These are phyloP conservation scores for Mortierella sp. DNA, from an alignment of 371 early-diverging fungal species.

Conservation along the genomic window DNA sequence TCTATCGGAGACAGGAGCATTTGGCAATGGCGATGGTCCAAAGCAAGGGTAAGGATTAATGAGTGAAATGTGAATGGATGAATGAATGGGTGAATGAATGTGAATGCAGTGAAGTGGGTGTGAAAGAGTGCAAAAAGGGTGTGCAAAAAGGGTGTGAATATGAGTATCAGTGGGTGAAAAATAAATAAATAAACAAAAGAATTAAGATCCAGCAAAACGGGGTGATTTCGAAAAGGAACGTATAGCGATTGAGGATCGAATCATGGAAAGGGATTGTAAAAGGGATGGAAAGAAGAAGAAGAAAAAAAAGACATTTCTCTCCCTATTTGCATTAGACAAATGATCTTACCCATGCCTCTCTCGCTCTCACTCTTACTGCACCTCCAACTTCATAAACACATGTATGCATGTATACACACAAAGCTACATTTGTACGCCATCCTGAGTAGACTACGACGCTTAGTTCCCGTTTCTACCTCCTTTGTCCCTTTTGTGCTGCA, in stretches of 20 bases:
- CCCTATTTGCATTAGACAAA: too few species aligned
- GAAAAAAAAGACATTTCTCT: too few species aligned
- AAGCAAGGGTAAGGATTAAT: neutral
- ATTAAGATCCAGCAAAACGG: neutral
- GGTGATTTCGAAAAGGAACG: neutral
- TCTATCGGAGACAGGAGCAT: slow-evolving; percentile 57
- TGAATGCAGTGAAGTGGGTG: neutral
- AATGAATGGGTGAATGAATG: neutral
- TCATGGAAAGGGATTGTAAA: neutral
- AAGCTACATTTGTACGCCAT: neutral
- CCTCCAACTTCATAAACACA: too few species aligned
- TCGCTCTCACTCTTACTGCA: too few species aligned
- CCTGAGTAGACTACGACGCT: neutral
- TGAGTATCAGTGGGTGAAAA: neutral
- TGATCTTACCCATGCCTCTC: too few species aligned
- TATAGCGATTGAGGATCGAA: neutral
- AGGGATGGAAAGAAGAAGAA: neutral
- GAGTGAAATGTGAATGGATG: neutral
- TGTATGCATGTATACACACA: neutral
- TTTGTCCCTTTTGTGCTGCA: neutral
- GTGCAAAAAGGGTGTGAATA: neutral
- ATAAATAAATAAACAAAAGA: neutral
- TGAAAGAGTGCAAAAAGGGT: neutral
- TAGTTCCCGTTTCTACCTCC: neutral
- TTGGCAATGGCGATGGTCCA: neutral